Evolutionary conservation across 164 flowering plant species (phyloP).

Genomic region (Umbilicus rupestris): DNA sequence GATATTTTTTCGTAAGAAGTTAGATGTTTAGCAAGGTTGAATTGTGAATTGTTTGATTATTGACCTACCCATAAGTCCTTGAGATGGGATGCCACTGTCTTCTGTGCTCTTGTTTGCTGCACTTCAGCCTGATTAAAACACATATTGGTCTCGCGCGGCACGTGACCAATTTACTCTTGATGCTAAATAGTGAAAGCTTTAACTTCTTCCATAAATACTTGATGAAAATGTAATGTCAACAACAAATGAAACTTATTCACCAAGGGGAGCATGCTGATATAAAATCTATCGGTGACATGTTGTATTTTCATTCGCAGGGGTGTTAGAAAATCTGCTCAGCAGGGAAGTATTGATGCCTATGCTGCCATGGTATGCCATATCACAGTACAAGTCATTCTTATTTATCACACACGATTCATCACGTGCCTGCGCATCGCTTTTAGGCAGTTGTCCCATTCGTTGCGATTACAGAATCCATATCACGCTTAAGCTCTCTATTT

Average conservation of each 20-base stretch:
- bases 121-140: too few relatives aligned
- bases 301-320: conserved; percentile 27
- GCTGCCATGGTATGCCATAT: conserved; percentile 60
- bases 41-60: neutral
- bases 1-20: neutral
- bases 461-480: neutral
- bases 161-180: too few relatives aligned
- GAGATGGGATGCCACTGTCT: neutral
- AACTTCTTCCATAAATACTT: too few relatives aligned
- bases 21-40: neutral
- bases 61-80: neutral
- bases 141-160: too few relatives aligned
- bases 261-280: neutral
- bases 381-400: neutral
- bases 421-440: neutral
- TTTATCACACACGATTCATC: neutral
- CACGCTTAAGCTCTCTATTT: neutral
- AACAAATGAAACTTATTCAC: neutral
- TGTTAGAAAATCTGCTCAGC: conserved; percentile 33
- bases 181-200: neutral
- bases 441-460: neutral
- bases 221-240: too few relatives aligned
- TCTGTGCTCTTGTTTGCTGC: too few relatives aligned
- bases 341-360: conserved; percentile 44
- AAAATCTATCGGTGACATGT: neutral